Base-by-base conservation (phyloP, 805 yeast genomes). In the Pichia membranifaciens region DNA sequence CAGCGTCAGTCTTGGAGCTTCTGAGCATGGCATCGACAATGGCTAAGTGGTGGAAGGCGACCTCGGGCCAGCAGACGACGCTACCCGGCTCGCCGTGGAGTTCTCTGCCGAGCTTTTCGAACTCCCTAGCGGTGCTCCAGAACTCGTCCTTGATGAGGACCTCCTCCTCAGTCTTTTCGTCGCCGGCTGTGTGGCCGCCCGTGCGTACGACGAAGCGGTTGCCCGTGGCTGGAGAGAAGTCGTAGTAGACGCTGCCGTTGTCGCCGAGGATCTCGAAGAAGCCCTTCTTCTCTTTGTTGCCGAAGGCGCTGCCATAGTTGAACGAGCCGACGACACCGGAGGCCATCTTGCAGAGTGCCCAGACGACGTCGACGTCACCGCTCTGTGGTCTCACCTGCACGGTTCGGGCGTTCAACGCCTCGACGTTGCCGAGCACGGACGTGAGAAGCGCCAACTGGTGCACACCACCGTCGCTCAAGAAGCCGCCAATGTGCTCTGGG, bases 401-500 rank as follows among this genome's bases (percentile, higher is more conserved):
- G 13, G 96, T 83, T 54, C 76, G 75, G 9, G 89, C 96, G 46
- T 87, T 76, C 34, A 90, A 79, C 6, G 81, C 65, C 42, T 75
- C 79, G 15, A 88, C 82, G 21, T 73, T 71, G 45, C 98, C 97
- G 46, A 91, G 71, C 17, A 88, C 80, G 50, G 80, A 87, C 8
- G 96, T 88, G 54, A 90, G 74, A 34, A 88, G 69, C 3, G 96
- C 96, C 64, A 90, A 70, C 66, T 90, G 97, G 67, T 91, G 98
- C 21, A 91, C 98, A 62, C 97, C 98, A 59, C 96, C 97, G 60
- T 91, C 98, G 49, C 91, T 82, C 58, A 91, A 71, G 67, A 73
- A 90, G 0, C 97, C 97, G 46, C 98, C 98, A 55, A 89, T 77
- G 62, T 91, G 97, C 65, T 87, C 82, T 29, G 98, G 97, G 41